Percentiles rank a stretch among this genome's conserved stretches.
Evolutionary conservation across 176 grass and related monocot genomes (phyloP).

Genomic region (Zea mays): Zm-B73-REFERENCE-NAM-5.0 NC_050101.1:8893001-8893500

Average conservation of each 20-base stretch:
- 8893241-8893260: slow-evolving; percentile 52
- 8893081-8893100: slow-evolving; percentile 89
- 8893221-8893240: slow-evolving; percentile 85
- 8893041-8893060: slow-evolving; percentile 63
- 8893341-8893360: background rate
- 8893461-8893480: slow-evolving; percentile 78
- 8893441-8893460: slow-evolving; percentile 77
- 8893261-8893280: slow-evolving; percentile 47
- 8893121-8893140: slow-evolving; percentile 37
- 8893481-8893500: slow-evolving; percentile 75
- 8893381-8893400: slow-evolving; percentile 33
- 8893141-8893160: background rate
- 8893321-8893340: background rate
- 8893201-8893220: slow-evolving; percentile 97
- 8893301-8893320: background rate
- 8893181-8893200: slow-evolving; percentile 27
- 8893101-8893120: slow-evolving; percentile 64
- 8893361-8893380: background rate
- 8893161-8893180: background rate
- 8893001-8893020: slow-evolving; percentile 85
- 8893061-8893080: slow-evolving; percentile 78
- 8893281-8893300: background rate
- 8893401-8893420: slow-evolving; percentile 68
- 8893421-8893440: slow-evolving; percentile 94
- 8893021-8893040: slow-evolving; percentile 77